Evolutionary conservation across 2,329 filamentous ascomycete species (phyloP), one percentile per base, ranked within the genome.

Genomic region (Diplodia sapinea): DNA sequence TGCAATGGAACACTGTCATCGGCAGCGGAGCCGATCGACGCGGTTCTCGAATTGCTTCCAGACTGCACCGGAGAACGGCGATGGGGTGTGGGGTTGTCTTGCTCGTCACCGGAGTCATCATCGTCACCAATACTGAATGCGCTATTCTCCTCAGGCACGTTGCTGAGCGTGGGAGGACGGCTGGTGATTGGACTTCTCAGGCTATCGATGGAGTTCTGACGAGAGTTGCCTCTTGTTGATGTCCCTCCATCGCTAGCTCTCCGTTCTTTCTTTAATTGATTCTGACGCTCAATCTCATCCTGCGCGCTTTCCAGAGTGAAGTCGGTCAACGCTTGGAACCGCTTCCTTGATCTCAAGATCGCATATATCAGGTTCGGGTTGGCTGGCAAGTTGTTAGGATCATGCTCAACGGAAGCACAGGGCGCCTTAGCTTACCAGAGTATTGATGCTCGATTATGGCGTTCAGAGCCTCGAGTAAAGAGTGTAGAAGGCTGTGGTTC

Each of bases 261-360:
- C 71, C 70, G 82, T 80, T 73, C 92, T 88, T 81, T 97, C 89
- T 75, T 87, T 68, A 86, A 85, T 70, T 91, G 87, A 69, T 88
- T 90, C 70, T 91, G 87, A 66, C 91, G 88, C 76, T 97, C 92
- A 33, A 98, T 91, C 76, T 98, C 94, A 77, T 94, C 91, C 74
- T 95, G 91, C 0, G 92, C 95, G 73, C 91, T 95, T 76, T 98
- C 94, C 0, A 98, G 84, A 0, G 94, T 98, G 73, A 98, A 96
- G 15, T 89, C 88, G 31, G 94, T 88, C 49, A 98, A 81, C 1
- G 91, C 91, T 76, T 96, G 92, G 70, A 98, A 95, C 36, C 89
- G 88, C 78, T 91, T 94, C 73, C 88, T 88, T 69, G 93, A 93
- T 70, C 90, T 90, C 61, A 97, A 77, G 36, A 98, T 86, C 0